phyloP scores from a whole-genome alignment of 139 green algal genomes.

The Ulvella scutata region DNA sequence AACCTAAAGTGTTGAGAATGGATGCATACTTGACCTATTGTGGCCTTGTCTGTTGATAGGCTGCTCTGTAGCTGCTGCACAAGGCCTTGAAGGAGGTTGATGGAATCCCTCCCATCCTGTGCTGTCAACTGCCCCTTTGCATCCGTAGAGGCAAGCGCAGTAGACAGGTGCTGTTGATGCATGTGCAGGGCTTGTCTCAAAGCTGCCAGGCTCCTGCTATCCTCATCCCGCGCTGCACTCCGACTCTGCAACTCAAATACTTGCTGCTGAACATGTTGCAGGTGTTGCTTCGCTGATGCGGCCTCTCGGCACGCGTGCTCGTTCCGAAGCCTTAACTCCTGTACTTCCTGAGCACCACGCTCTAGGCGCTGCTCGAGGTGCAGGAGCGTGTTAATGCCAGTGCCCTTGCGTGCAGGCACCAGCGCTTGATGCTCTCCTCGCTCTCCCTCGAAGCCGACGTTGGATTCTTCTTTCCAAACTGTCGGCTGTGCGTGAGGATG shows the following conservation, averaged over 20 bases:
- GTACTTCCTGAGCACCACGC: neutral
- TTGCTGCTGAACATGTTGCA: neutral
- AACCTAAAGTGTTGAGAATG: neutral
- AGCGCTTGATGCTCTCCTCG: no score
- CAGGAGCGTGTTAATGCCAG: no score
- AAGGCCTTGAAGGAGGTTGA: neutral
- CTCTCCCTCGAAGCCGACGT: no score
- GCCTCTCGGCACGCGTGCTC: neutral
- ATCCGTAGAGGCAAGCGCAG: neutral
- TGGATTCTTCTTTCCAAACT: no score
- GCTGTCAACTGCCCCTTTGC: neutral
- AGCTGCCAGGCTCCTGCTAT: neutral
- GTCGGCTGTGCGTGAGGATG: no score
- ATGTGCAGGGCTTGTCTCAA: neutral
- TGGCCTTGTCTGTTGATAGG: neutral
- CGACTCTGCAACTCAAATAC: no score
- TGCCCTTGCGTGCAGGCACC: no score
- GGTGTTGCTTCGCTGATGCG: neutral
- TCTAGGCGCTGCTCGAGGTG: neutral
- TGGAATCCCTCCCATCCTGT: neutral
- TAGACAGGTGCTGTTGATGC: neutral
- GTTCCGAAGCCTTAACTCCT: neutral
- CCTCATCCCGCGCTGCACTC: neutral
- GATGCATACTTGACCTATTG: neutral
- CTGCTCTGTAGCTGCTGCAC: neutral